phyloP scores from a whole-genome alignment of 176 grass and related monocot genomes.

The Triticum turgidum region DNA sequence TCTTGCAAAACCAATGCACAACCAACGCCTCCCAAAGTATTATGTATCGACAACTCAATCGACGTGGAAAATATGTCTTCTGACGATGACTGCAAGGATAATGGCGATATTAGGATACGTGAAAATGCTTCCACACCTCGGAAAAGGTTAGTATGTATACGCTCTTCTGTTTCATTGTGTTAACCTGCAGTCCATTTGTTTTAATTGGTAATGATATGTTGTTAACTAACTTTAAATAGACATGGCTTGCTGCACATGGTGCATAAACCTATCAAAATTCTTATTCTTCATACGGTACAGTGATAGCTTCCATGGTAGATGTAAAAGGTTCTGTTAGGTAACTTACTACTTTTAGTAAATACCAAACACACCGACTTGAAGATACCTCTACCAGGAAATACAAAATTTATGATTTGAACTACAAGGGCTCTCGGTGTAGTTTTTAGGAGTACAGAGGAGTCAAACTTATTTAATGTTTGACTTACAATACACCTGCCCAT shows the following conservation, averaged over 20 bases:
- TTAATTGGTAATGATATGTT: neutral
- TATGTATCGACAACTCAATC: constrained; percentile 31
- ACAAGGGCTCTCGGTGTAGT: neutral
- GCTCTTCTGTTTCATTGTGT: constrained; percentile 10
- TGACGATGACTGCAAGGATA: constrained; percentile 25
- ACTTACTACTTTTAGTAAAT: neutral
- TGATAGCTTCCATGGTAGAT: neutral
- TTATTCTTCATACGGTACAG: neutral
- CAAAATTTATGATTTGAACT: neutral
- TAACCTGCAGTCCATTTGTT: neutral
- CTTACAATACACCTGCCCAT: neutral
- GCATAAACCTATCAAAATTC: neutral
- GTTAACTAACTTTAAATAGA: neutral
- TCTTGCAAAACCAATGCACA: constrained; percentile 30
- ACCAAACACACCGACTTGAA: neutral
- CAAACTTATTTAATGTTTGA: neutral
- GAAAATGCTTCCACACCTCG: constrained; percentile 25
- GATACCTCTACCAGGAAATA: neutral
- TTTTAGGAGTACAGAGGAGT: neutral
- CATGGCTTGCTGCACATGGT: neutral
- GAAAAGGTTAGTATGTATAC: constrained; percentile 56
- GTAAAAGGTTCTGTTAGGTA: constrained; percentile 12
- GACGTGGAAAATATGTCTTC: constrained; percentile 40
- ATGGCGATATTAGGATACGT: neutral
- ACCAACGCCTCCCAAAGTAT: constrained; percentile 32